Base-by-base conservation (phyloP, 495 filamentous ascomycete genomes). In the Trichoderma orchidacearum region DNA sequence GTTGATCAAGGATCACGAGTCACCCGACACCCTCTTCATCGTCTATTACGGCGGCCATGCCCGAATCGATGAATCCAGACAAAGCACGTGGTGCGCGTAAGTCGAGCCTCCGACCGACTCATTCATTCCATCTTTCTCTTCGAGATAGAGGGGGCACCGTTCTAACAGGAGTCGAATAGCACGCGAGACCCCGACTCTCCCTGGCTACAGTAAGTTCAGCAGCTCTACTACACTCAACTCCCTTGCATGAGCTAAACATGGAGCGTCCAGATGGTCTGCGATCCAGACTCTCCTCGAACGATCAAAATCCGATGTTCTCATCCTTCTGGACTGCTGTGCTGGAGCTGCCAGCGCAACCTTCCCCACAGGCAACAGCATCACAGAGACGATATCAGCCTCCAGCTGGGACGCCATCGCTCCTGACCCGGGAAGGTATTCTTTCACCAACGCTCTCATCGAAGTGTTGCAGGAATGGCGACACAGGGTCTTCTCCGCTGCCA, bases 31-130 rank as follows among this genome's bases (percentile, higher is more conserved):
- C 0, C 57, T 81, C 12, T 68, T 81, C 54, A 61, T 80, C 8
- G 66, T 80, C 8, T 81, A 81, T 59, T 80, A 80, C 57, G 76
- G 71, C 8, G 78, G 78, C 13, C 78, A 80, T 62, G 76, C 75
- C 5, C 63, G 67, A 21, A 79, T 79, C 36, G 74, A 80, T 51
- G 71, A 76, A 34, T 69, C 70, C 30, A 63, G 76, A 23, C 75
- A 77, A 60, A 76, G 76, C 58, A 75, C 77, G 1, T 80, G 77
- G 77, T 75, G 73, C 41, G 74, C 72, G 67, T 48, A 48, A 48
- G 41, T 48, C 23, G 11, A 9, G 15, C 21, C 21, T 15, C 27
- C 18, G n/a, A 6, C n/a, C 8, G n/a, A 41, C 36, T 41, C 13
- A 18, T 41, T 41, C 36, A 41, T 17, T 6, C 36, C 2, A 7